These are phyloP conservation scores for Zostera marina DNA, from an alignment of 116 monocot species.

Conservation along the genomic window DNA sequence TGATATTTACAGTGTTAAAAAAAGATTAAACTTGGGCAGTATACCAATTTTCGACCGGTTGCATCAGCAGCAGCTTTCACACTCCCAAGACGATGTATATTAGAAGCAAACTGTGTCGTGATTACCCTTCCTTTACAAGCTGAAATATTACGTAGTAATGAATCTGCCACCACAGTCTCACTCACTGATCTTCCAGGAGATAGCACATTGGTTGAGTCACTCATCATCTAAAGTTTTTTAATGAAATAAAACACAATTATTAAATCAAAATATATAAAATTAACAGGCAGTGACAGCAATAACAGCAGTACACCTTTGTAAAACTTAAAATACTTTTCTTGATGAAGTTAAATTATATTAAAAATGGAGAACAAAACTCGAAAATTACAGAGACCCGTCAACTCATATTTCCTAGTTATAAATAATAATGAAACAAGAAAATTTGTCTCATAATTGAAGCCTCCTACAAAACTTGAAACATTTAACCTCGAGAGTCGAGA, in stretches of 20 bases:
- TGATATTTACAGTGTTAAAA: too few species aligned
- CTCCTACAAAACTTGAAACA: too few species aligned
- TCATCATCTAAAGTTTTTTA: conserved; percentile 76
- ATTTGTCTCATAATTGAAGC: too few species aligned
- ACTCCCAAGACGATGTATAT: conserved; percentile 97
- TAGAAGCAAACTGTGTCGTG: conserved; percentile 98
- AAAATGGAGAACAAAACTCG: too few species aligned
- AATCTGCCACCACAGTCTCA: conserved; percentile 82
- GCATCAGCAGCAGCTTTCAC: conserved; percentile 97
- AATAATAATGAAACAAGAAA: too few species aligned
- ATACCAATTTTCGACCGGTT: conserved; percentile 91
- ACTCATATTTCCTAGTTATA: too few species aligned
- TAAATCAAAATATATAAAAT: neutral
- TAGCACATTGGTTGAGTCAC: conserved; percentile 94
- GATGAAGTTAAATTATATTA: too few species aligned
- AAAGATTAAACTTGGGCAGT: neutral
- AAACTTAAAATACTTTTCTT: too few species aligned
- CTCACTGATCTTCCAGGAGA: conserved; percentile 91
- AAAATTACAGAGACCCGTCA: too few species aligned
- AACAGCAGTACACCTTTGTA: too few species aligned
- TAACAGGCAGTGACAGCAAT: neutral
- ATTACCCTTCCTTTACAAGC: conserved; percentile 91
- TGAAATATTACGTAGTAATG: conserved; percentile 69
- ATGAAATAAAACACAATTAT: neutral
- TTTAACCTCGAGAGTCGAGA: neutral